Evolutionary conservation across 345 rosid genomes (phyloP).

Genomic region (Odontarrhena argentea): DNA sequence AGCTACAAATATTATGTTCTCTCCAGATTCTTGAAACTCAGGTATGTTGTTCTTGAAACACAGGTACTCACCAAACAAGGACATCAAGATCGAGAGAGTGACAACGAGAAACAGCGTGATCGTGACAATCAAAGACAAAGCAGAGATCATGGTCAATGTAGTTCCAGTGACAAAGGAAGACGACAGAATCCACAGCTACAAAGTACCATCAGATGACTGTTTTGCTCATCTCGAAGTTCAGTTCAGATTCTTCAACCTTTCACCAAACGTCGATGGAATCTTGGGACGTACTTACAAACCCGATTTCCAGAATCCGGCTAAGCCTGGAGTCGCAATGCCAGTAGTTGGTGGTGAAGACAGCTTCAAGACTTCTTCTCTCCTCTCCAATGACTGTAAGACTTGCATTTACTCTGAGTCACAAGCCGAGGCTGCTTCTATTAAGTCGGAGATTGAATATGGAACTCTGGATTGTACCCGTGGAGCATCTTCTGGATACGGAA

Average conservation of each 20-base stretch:
- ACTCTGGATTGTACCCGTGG: constrained; percentile 55
- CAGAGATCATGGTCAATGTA: constrained; percentile 60
- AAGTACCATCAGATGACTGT: constrained; percentile 57
- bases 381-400: constrained; percentile 47
- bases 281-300: constrained; percentile 68
- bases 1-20: background rate
- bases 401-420: constrained; percentile 46
- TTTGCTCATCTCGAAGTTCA: constrained; percentile 73
- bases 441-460: constrained; percentile 42
- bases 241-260: constrained; percentile 58
- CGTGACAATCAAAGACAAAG: constrained; percentile 48
- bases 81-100: constrained; percentile 59
- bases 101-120: constrained; percentile 54
- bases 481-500: constrained; percentile 52
- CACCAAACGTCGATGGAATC: constrained; percentile 64
- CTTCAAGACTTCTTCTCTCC: constrained; percentile 55
- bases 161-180: constrained; percentile 79
- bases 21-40: constrained; percentile 17
- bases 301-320: constrained; percentile 66
- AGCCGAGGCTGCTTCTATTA: constrained; percentile 12
- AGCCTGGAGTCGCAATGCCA: constrained; percentile 68
- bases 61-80: constrained; percentile 47
- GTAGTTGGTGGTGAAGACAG: constrained; percentile 60
- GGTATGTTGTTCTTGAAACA: background rate
- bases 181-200: constrained; percentile 59